phyloP scores from a whole-genome alignment of 1,139 yeast genomes.

The Williopsis jadinii region DNA sequence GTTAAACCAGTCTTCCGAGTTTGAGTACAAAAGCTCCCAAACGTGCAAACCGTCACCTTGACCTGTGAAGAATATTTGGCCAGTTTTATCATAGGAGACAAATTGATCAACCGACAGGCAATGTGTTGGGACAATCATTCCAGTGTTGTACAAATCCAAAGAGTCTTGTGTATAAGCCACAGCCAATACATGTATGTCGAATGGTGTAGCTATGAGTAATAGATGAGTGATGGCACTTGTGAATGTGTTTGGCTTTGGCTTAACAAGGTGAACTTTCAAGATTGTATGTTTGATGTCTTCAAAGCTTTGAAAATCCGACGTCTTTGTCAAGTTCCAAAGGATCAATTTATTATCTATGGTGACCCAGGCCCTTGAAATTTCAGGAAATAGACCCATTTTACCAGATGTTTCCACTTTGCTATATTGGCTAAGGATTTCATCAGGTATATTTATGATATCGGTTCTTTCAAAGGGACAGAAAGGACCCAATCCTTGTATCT shows the following conservation, averaged over 20 bases:
- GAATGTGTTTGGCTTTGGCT: conserved; percentile 76
- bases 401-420: conserved; percentile 56
- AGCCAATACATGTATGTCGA: conserved; percentile 72
- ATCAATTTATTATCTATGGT: conserved; percentile 76
- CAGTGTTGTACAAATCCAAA: conserved; percentile 74
- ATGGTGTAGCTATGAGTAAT: conserved; percentile 72
- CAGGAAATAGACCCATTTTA: conserved; percentile 80
- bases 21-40: conserved; percentile 87
- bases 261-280: conserved; percentile 65
- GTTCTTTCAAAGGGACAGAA: conserved; percentile 77
- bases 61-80: conserved; percentile 81
- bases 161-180: conserved; percentile 53
- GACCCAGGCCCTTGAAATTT: conserved; percentile 82
- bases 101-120: conserved; percentile 71
- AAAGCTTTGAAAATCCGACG: conserved; percentile 68
- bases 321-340: conserved; percentile 66
- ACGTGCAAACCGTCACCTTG: conserved; percentile 68
- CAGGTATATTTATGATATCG: conserved; percentile 70
- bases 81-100: conserved; percentile 51
- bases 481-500: conserved; percentile 33
- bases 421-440: conserved; percentile 71
- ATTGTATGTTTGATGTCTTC: conserved; percentile 81
- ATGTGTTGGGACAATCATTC: conserved; percentile 69
- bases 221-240: conserved; percentile 69
- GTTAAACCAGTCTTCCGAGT: conserved; percentile 81